Percentiles rank a stretch among this genome's conserved stretches.
Conservation (phyloP, 2,329 filamentous ascomycete genomes). For the Fusarium miscanthi region DNA sequence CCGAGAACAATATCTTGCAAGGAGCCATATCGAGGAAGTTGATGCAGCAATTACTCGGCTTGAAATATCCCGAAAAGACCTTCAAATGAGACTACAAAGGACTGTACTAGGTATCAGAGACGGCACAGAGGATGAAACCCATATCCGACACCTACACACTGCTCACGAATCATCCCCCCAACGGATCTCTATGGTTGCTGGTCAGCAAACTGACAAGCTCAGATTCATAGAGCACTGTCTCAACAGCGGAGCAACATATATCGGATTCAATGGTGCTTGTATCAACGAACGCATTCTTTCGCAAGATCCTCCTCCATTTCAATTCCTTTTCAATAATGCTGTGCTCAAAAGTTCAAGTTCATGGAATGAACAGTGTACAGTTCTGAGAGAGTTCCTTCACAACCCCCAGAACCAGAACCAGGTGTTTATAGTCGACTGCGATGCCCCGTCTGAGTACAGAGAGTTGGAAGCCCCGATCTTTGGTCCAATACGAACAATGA, state of each 20-base stretch:
- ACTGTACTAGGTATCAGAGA: not conserved
- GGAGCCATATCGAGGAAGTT: slow-evolving; percentile 5
- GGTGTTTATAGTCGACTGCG: slow-evolving; percentile 33
- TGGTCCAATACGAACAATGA: not conserved
- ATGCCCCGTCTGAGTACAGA: slow-evolving; percentile 1
- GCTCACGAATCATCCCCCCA: not conserved
- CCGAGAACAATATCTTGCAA: not conserved
- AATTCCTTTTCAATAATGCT: slow-evolving; percentile 8
- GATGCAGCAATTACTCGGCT: not conserved
- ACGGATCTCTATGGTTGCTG: not conserved
- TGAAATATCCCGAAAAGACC: not conserved
- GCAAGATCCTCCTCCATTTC: not conserved
- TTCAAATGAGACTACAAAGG: not conserved
- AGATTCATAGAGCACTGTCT: not conserved
- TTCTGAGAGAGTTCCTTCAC: slow-evolving; percentile 7
- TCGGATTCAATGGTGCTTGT: slow-evolving; percentile 28
- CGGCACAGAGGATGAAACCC: not conserved
- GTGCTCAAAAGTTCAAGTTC: not conserved
- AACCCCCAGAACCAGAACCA: not conserved
- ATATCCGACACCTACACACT: not conserved
- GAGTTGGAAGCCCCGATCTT: not conserved
- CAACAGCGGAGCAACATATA: slow-evolving; percentile 15
- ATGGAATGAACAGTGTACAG: not conserved
- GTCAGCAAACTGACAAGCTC: slow-evolving; percentile 27
- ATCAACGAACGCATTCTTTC: not conserved